These are phyloP conservation scores for Linum usitatissimum DNA, from an alignment of 345 rosid species.

Conservation along the genomic window DNA sequence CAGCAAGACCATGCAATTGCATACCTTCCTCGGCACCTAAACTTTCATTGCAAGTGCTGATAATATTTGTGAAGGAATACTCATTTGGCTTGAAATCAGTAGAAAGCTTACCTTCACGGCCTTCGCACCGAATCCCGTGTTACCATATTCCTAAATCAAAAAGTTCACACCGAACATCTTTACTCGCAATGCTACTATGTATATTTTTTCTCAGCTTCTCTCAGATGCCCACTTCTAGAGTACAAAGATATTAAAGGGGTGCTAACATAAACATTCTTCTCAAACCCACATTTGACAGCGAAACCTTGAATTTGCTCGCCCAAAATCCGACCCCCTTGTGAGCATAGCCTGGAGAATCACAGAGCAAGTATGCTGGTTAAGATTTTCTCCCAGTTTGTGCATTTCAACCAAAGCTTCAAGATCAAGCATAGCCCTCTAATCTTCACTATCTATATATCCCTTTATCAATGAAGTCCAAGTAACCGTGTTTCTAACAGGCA, in stretches of 20 bases:
- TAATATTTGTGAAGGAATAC: constrained; percentile 26
- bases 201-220: constrained; percentile 20
- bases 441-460: constrained; percentile 23
- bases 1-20: constrained; percentile 28
- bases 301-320: constrained; percentile 28
- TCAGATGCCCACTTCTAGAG: constrained; percentile 12
- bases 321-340: constrained; percentile 12
- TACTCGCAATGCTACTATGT: constrained; percentile 12
- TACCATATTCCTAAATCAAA: constrained; percentile 30
- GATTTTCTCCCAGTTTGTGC: constrained; percentile 18
- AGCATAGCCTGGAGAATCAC: constrained; percentile 24
- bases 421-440: constrained; percentile 10
- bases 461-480: constrained; percentile 30
- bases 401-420: constrained; percentile 11
- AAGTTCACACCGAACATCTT: constrained; percentile 27
- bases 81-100: constrained; percentile 21
- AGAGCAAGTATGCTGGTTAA: constrained; percentile 28
- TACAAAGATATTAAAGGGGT: constrained; percentile 30
- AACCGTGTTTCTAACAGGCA: constrained; percentile 21
- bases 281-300: constrained; percentile 24
- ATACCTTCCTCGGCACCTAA: constrained; percentile 21
- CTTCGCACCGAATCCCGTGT: constrained; percentile 15
- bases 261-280: constrained; percentile 22
- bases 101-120: constrained; percentile 17
- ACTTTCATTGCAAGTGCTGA: constrained; percentile 17